Conservation (phyloP, 2,329 filamentous ascomycete genomes). For the Pyrenochaeta sp. region DNA sequence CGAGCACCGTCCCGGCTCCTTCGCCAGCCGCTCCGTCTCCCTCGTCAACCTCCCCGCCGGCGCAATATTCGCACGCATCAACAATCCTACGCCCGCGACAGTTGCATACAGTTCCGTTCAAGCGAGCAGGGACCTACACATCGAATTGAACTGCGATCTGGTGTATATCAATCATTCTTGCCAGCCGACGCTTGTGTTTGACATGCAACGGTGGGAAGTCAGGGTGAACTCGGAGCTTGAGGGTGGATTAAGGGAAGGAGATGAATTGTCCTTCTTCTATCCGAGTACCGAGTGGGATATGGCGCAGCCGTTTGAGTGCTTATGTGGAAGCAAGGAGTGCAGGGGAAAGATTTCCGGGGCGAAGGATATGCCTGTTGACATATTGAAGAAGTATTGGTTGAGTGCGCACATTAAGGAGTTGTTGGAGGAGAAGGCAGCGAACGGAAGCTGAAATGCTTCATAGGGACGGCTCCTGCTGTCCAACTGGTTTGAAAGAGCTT, state of each 20-base stretch:
- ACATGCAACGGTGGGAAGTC: constrained; percentile 61
- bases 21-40: constrained; percentile 56
- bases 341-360: constrained; percentile 71
- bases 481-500: background rate
- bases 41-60: constrained; percentile 60
- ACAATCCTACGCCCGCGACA: constrained; percentile 53
- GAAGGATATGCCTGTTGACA: constrained; percentile 62
- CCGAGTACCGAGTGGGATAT: constrained; percentile 78
- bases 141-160: constrained; percentile 65
- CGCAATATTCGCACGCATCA: constrained; percentile 61
- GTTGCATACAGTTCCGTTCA: constrained; percentile 64
- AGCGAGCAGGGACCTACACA: constrained; percentile 57
- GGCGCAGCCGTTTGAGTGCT: constrained; percentile 75
- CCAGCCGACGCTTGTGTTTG: constrained; percentile 61
- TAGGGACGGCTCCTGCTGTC: background rate
- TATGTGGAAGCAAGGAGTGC: constrained; percentile 67
- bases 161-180: constrained; percentile 67
- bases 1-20: constrained; percentile 50
- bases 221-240: constrained; percentile 59
- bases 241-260: constrained; percentile 46
- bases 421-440: constrained; percentile 29
- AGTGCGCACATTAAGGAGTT: constrained; percentile 44
- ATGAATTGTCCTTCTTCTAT: constrained; percentile 71
- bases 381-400: constrained; percentile 64
- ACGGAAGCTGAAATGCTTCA: background rate